Conservation (phyloP, 371 early-diverging fungal genomes). For the Mortierella sp. region DNA sequence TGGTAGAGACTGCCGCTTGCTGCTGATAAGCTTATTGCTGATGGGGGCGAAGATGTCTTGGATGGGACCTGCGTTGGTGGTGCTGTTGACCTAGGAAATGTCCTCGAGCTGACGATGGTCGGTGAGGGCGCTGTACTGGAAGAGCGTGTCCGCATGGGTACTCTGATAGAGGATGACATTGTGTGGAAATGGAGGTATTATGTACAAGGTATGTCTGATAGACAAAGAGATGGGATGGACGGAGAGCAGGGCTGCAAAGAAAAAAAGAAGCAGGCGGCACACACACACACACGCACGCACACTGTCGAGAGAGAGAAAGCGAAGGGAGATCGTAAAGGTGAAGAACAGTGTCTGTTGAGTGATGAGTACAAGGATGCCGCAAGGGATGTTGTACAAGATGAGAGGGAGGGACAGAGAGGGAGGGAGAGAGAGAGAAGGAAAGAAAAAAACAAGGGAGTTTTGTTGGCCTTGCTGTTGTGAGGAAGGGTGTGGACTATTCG, state of each 20-base stretch:
- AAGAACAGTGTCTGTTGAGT: background rate
- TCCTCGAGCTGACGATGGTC: background rate
- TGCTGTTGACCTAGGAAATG: background rate
- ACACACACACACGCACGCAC: too few relatives aligned
- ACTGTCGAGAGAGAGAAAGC: too few relatives aligned
- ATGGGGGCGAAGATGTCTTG: background rate
- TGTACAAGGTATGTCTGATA: slow-evolving; percentile 9
- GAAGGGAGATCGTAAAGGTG: background rate
- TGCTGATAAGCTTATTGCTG: background rate
- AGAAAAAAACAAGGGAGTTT: slow-evolving; percentile 7
- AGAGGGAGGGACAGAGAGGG: background rate
- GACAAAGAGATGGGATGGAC: background rate
- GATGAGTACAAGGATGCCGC: background rate
- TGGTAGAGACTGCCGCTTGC: background rate
- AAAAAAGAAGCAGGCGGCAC: too few relatives aligned
- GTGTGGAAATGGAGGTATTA: background rate
- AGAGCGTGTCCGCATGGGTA: slow-evolving; percentile 37
- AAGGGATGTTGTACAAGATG: background rate
- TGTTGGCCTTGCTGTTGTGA: background rate
- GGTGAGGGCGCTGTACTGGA: slow-evolving; percentile 13
- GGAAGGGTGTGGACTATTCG: slow-evolving; percentile 12
- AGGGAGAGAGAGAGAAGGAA: background rate
- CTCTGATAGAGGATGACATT: slow-evolving; percentile 20
- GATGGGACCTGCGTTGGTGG: slow-evolving; percentile 4
- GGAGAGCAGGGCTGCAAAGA: too few relatives aligned